Conservation (phyloP, 257 asterid species). For the Primulina tabacum region DNA sequence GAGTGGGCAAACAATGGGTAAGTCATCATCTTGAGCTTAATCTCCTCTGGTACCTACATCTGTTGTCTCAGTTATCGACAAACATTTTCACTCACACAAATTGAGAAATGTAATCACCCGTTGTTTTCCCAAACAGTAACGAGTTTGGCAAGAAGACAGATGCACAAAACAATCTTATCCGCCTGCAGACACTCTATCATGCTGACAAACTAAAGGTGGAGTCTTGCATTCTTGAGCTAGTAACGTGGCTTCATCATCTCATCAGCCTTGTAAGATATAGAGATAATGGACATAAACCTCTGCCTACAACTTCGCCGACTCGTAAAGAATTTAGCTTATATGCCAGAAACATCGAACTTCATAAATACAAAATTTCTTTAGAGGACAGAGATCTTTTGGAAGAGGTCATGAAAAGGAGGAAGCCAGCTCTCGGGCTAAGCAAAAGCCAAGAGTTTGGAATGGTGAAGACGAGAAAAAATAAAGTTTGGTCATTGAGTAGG, state of each 20-base stretch:
- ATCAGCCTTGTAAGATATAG: constrained; percentile 43
- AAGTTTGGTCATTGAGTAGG: constrained; percentile 38
- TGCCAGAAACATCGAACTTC: not conserved
- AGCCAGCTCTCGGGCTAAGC: constrained; percentile 40
- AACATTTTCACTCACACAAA: no score
- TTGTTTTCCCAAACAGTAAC: constrained; percentile 31
- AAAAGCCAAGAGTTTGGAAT: constrained; percentile 51
- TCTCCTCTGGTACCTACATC: no score
- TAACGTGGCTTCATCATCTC: constrained; percentile 59
- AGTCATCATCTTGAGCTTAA: constrained; percentile 24
- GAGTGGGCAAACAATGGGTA: constrained; percentile 98
- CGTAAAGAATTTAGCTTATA: constrained; percentile 28
- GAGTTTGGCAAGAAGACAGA: constrained; percentile 50
- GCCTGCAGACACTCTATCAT: constrained; percentile 61
- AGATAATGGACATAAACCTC: constrained; percentile 33
- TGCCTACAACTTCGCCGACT: constrained; percentile 34
- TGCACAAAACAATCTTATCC: constrained; percentile 33
- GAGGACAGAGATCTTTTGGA: constrained; percentile 42
- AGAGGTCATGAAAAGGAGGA: constrained; percentile 39
- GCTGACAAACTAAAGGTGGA: constrained; percentile 58
- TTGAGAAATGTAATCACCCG: no score
- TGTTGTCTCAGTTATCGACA: no score
- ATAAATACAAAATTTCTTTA: not conserved
- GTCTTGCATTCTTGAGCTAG: constrained; percentile 43
- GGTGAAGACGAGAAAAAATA: constrained; percentile 24